Evolutionary conservation across 2,329 filamentous ascomycete genomes (phyloP).

Genomic region (Hypoxylon sp.): DNA sequence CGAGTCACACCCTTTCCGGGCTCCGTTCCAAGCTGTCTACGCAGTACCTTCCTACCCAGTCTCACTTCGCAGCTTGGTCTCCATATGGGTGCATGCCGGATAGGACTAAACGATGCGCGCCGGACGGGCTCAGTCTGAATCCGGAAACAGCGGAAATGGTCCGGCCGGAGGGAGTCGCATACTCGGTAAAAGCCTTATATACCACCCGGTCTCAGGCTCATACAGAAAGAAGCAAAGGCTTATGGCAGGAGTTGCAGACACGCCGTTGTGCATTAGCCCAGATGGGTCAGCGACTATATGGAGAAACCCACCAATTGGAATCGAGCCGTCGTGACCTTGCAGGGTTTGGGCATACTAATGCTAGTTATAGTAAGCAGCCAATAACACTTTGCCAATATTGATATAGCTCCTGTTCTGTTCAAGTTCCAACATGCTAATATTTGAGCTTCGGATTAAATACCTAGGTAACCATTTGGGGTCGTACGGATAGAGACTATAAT

Average conservation of each 20-base stretch:
- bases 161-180: slow-evolving; percentile 18
- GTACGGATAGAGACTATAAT: not conserved
- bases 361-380: not conserved
- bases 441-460: not conserved
- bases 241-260: not conserved
- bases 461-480: not conserved
- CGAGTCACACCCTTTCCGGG: not conserved
- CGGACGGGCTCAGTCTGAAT: slow-evolving; percentile 15
- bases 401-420: not conserved
- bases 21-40: not conserved
- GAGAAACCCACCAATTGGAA: not conserved
- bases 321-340: not conserved
- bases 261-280: slow-evolving; percentile 1
- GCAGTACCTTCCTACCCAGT: slow-evolving; percentile 2
- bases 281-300: slow-evolving; percentile 7
- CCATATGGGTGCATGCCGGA: not conserved
- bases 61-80: not conserved
- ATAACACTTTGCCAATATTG: not conserved
- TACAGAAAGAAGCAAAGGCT: not conserved
- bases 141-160: slow-evolving; percentile 33
- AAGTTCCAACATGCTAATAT: not conserved
- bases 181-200: slow-evolving; percentile 2
- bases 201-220: not conserved
- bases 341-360: not conserved
- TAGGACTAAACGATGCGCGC: not conserved